Evolutionary conservation across 2,329 filamentous ascomycete species (phyloP), one percentile per base, ranked within the genome.

Genomic region (Monilinia laxa): DNA sequence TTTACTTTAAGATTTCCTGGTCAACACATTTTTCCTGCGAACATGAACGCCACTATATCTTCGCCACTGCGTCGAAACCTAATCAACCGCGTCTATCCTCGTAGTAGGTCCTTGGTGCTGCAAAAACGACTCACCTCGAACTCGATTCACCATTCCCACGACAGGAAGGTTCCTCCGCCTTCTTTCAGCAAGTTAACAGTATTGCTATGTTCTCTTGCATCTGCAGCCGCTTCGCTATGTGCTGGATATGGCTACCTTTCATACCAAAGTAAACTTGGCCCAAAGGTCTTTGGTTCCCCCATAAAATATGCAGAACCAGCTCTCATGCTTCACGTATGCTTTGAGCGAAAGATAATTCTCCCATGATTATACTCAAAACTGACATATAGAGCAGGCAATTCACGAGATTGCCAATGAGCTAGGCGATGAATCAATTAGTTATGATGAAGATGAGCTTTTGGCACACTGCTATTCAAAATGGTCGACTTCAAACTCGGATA

Each of bases 391-490:
- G 12, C 11, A 67, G 65, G 65, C 65, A 10, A 57, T 64, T 20
- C 40, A 64, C 6, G 65, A 67, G 9, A 64, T 67, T 6, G 38
- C 52, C 25, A 42, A 57, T 18, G 31, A 57, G 18, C 23, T 67
- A 31, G 59, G 59, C 18, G 7, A 63, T 2, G 52, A 67, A 18
- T 64, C 59, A 7, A 53, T 53, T 35, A 64, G 52, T 11, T 67
- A 64, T 62, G 59, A 64, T 64, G 80, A 84, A 0, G 86, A 88
- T 2, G 85, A 88, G 69, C 77, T 89, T 53, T 81, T 81, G 42
- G 78, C 80, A 3, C 87, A 89, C 71, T 86, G 86, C 7, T 88
- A 86, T 74, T 88, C 86, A 1, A 84, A 87, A 71, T 89, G 86
- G 86, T 87, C 86, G 3, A 83, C 84, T 0, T 66, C 63, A 9